phyloP scores from a whole-genome alignment of 176 grass and related monocot species.

The Oryza glumipatula region DNA sequence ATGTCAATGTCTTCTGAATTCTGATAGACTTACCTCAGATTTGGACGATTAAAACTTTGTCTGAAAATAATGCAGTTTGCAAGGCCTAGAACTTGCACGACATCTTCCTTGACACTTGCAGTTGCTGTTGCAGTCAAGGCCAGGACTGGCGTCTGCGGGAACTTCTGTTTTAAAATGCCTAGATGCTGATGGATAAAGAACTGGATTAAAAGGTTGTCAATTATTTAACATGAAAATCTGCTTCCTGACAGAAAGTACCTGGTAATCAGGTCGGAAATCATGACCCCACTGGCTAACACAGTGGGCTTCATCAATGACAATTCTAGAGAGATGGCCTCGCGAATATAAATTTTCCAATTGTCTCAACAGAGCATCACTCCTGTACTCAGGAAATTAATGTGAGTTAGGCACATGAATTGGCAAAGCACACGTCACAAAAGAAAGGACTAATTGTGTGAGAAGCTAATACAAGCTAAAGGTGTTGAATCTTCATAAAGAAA shows the following conservation, averaged over 20 bases:
- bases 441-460: constrained; percentile 1
- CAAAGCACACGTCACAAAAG: constrained; percentile 10
- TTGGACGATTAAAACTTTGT: constrained; percentile 96
- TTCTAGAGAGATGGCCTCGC: constrained; percentile 74
- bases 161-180: constrained; percentile 86
- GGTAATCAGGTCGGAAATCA: constrained; percentile 96
- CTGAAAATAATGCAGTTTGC: constrained; percentile 83
- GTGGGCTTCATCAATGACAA: constrained; percentile 99
- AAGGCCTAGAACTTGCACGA: constrained; percentile 91
- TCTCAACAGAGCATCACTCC: constrained; percentile 73
- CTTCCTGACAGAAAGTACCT: constrained; percentile 51
- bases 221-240: constrained; percentile 25
- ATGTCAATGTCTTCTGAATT: constrained; percentile 21
- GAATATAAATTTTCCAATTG: constrained; percentile 64
- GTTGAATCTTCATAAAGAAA: not conserved
- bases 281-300: constrained; percentile 99
- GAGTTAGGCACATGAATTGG: constrained; percentile 30
- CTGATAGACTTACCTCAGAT: constrained; percentile 67
- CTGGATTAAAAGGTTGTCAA: constrained; percentile 16
- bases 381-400: constrained; percentile 38
- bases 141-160: constrained; percentile 71
- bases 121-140: constrained; percentile 96
- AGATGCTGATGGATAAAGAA: constrained; percentile 55
- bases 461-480: constrained; percentile 20
- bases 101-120: constrained; percentile 91